These are phyloP conservation scores for Primulina huaijiensis DNA, from an alignment of 257 asterid species.

Conservation along the genomic window DNA sequence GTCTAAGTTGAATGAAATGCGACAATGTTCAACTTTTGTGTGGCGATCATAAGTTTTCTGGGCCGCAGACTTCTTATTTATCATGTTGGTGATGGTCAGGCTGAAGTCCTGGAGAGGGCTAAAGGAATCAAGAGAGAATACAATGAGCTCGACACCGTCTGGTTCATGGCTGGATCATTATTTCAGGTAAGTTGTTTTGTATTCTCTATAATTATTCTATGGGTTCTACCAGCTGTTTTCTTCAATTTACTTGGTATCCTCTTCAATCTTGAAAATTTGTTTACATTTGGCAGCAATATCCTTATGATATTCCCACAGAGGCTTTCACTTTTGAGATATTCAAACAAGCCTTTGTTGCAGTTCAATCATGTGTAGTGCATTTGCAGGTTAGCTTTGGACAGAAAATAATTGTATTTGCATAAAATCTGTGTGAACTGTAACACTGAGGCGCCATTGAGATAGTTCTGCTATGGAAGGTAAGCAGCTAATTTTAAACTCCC, in stretches of 20 bases:
- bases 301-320: conserved; percentile 96
- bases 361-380: conserved; percentile 98
- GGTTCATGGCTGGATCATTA: conserved; percentile 99
- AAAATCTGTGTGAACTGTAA: conserved; percentile 12
- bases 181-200: conserved; percentile 56
- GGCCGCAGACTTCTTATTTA: conserved; percentile 20
- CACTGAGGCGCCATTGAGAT: conserved; percentile 15
- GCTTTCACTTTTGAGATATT: conserved; percentile 93
- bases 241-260: not conserved
- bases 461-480: conserved; percentile 11
- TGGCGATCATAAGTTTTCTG: conserved; percentile 5
- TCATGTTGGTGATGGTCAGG: conserved; percentile 43
- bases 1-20: conserved; percentile 25
- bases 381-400: conserved; percentile 63
- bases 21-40: conserved; percentile 1
- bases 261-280: conserved; percentile 20
- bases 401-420: conserved; percentile 8
- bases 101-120: conserved; percentile 72
- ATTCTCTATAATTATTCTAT: not conserved
- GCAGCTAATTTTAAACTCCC: conserved; percentile 17
- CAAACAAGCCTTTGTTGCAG: conserved; percentile 99
- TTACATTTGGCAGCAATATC: conserved; percentile 78
- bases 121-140: conserved; percentile 95
- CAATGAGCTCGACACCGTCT: conserved; percentile 95
- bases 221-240: conserved; percentile 8